Conservation (phyloP, 768 basidiomycete species). For the Heimioporus sp. region DNA sequence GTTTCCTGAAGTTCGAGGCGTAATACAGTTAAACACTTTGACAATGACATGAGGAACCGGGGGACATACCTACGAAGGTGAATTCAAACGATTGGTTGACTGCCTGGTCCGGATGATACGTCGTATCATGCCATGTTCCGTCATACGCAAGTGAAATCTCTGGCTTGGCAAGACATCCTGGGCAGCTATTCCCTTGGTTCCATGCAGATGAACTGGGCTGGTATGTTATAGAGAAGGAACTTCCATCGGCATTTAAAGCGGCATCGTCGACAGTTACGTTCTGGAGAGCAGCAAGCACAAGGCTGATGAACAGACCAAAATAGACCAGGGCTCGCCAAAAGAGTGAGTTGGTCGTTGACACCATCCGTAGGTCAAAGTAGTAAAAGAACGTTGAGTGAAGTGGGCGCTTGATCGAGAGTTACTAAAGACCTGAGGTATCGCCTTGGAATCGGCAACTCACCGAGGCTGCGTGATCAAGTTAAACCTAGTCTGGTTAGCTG, state of each 20-base stretch:
- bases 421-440: too few species aligned
- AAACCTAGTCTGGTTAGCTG: too few species aligned
- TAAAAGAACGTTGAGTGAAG: too few species aligned
- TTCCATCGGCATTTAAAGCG: too few species aligned
- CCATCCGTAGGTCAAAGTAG: too few species aligned
- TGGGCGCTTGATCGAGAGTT: too few species aligned
- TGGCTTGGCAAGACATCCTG: neutral
- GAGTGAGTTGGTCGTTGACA: too few species aligned
- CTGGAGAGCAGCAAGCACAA: constrained; percentile 3
- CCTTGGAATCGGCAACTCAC: too few species aligned
- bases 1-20: constrained; percentile 2
- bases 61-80: constrained; percentile 8
- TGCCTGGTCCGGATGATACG: neutral
- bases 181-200: constrained; percentile 9
- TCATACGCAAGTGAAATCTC: constrained; percentile 4
- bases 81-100: constrained; percentile 1
- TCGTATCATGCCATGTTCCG: constrained; percentile 19
- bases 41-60: neutral
- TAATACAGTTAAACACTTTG: neutral
- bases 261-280: constrained; percentile 19
- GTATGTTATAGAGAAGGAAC: constrained; percentile 6
- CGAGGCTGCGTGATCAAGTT: too few species aligned
- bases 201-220: constrained; percentile 3
- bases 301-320: too few species aligned
- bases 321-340: too few species aligned